These are phyloP conservation scores for Cordyceps militaris DNA, from an alignment of 2,329 filamentous ascomycete species.

Conservation along the genomic window DNA sequence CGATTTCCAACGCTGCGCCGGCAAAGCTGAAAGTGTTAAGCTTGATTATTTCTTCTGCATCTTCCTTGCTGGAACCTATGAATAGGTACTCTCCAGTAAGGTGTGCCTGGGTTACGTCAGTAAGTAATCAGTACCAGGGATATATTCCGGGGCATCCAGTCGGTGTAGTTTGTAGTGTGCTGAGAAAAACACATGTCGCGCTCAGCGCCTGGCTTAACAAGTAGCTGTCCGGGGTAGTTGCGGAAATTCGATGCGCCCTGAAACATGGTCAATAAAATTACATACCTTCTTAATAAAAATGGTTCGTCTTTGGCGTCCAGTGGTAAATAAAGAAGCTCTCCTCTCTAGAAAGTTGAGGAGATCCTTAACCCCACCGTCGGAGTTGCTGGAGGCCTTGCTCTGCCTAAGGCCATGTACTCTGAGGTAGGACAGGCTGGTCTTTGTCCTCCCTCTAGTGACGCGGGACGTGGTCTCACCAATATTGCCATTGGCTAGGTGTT, in stretches of 20 bases:
- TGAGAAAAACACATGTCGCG: slow-evolving; percentile 48
- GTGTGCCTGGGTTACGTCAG: slow-evolving; percentile 66
- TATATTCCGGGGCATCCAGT: background rate
- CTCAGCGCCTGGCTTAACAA: slow-evolving; percentile 1
- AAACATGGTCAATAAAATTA: slow-evolving; percentile 32
- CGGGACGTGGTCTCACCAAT: slow-evolving; percentile 27
- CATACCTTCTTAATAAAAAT: slow-evolving; percentile 74
- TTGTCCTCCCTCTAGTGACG: slow-evolving; percentile 22
- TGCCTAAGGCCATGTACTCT: slow-evolving; percentile 56
- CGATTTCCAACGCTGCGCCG: slow-evolving; percentile 51
- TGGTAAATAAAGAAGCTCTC: slow-evolving; percentile 53
- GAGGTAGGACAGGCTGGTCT: slow-evolving; percentile 28
- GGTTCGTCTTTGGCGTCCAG: slow-evolving; percentile 35
- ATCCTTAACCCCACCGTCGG: slow-evolving; percentile 58
- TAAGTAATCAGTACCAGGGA: slow-evolving; percentile 37
- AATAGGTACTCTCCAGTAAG: slow-evolving; percentile 62
- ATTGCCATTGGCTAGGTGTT: slow-evolving; percentile 32
- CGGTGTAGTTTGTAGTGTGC: slow-evolving; percentile 8
- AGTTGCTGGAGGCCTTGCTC: slow-evolving; percentile 61
- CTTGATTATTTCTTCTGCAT: slow-evolving; percentile 57
- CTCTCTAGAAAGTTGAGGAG: slow-evolving; percentile 64
- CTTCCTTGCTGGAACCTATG: slow-evolving; percentile 57
- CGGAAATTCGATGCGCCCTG: slow-evolving; percentile 27
- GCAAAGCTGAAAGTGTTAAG: slow-evolving; percentile 65
- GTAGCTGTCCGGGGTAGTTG: slow-evolving; percentile 35